Evolutionary conservation across 495 filamentous ascomycete genomes (phyloP).

Genomic region (Immersiella caudata): DNA sequence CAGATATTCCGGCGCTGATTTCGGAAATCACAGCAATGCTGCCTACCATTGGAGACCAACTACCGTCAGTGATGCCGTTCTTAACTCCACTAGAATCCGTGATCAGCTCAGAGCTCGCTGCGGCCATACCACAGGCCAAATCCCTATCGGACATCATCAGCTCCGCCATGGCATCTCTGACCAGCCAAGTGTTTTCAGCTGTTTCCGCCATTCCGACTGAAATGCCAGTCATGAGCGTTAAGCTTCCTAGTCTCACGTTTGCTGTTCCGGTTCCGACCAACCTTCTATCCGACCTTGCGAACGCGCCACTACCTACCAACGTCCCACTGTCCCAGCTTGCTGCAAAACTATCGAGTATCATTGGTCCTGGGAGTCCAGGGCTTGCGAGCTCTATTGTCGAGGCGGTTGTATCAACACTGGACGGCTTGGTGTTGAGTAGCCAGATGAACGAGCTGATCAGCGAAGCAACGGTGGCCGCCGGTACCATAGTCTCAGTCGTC

Average conservation of each 20-base stretch:
- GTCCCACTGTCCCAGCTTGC: conserved; percentile 19
- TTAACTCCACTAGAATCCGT: conserved; percentile 21
- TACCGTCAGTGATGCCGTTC: conserved; percentile 12
- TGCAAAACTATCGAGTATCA: conserved; percentile 15
- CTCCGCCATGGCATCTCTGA: conserved; percentile 14
- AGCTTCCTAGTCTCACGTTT: conserved; percentile 18
- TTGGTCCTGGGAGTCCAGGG: conserved; percentile 18
- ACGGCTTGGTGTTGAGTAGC: conserved; percentile 18
- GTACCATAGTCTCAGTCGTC: conserved; percentile 9
- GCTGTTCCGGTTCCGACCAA: conserved; percentile 18
- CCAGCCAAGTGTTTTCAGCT: conserved; percentile 5
- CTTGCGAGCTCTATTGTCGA: conserved; percentile 22
- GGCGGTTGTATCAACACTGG: conserved; percentile 20
- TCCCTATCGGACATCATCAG: conserved; percentile 17
- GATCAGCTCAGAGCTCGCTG: conserved; percentile 13
- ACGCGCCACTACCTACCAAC: conserved; percentile 15
- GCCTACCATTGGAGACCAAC: conserved; percentile 7
- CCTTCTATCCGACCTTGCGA: conserved; percentile 18
- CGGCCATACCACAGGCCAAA: conserved; percentile 2
- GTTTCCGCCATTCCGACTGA: background rate
- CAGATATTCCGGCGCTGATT: conserved; percentile 15
- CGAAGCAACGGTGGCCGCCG: conserved; percentile 15
- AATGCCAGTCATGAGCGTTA: conserved; percentile 20
- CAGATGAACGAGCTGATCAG: conserved; percentile 17
- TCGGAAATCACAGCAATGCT: conserved; percentile 20